These are phyloP conservation scores for Acacia confusa DNA, from an alignment of 306 rosid species.

Conservation along the genomic window DNA sequence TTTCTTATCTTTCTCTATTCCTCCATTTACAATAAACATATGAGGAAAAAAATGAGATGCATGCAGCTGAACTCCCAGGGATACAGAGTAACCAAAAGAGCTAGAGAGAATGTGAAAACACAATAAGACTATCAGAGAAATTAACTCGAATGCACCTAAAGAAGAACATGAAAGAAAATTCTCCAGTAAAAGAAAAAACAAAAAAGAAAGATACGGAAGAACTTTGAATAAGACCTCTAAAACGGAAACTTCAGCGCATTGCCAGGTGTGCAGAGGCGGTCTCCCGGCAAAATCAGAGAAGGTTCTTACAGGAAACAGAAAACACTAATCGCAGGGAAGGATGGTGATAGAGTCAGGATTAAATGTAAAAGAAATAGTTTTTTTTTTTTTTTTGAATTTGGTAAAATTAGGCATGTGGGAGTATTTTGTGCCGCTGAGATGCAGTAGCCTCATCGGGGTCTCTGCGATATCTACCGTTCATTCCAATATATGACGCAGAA, in stretches of 20 bases:
- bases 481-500: background rate
- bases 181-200: background rate
- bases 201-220: background rate
- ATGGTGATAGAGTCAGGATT: background rate
- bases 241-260: slow-evolving; percentile 11
- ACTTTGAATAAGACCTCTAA: slow-evolving; percentile 2
- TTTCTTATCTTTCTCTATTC: background rate
- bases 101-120: background rate
- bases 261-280: background rate
- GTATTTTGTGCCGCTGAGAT: slow-evolving; percentile 12
- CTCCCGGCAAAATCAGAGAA: slow-evolving; percentile 11
- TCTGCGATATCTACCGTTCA: background rate
- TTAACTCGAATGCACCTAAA: background rate
- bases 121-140: background rate
- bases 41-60: background rate
- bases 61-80: background rate
- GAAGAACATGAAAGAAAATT: background rate
- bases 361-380: slow-evolving; percentile 24
- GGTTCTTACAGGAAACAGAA: background rate
- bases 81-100: background rate
- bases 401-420: slow-evolving; percentile 43
- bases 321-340: background rate
- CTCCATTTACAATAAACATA: background rate
- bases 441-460: slow-evolving; percentile 23
- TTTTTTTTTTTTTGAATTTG: slow-evolving; percentile 29